phyloP scores from a whole-genome alignment of 352 stramenopile species.

The Phytophthora fragariae region DNA sequence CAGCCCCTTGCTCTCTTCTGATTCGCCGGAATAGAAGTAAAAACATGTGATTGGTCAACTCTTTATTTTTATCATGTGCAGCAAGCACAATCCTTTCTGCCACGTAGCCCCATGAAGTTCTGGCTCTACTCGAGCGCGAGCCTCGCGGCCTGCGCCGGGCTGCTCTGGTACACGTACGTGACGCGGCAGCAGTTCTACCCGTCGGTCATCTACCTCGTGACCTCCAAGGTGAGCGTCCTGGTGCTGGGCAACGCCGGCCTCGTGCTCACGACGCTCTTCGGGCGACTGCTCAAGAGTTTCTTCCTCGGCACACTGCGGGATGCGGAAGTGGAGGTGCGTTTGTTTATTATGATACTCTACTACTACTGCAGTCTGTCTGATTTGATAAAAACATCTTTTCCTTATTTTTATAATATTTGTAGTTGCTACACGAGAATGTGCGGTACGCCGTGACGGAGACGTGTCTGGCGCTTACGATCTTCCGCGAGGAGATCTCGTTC shows the following conservation, averaged over 20 bases:
- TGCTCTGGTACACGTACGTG: conserved; percentile 94
- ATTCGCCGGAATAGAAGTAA: conserved; percentile 7
- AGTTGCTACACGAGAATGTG: conserved; percentile 96
- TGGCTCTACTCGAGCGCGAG: conserved; percentile 91
- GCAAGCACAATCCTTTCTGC: conserved; percentile 23
- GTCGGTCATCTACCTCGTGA: conserved; percentile 96
- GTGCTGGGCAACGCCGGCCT: conserved; percentile 96
- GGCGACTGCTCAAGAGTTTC: conserved; percentile 83
- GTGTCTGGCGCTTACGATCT: conserved; percentile 99
- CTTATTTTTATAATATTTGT: conserved; percentile 9
- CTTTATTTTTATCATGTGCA: background rate
- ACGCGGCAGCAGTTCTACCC: conserved; percentile 98
- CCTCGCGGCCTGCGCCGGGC: conserved; percentile 77
- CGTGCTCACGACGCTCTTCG: conserved; percentile 87
- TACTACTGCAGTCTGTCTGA: too few relatives aligned
- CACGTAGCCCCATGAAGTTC: conserved; percentile 72
- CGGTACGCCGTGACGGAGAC: conserved; percentile 99
- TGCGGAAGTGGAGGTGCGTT: conserved; percentile 80
- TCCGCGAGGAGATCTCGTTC: conserved; percentile 97
- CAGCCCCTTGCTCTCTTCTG: background rate
- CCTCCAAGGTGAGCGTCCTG: conserved; percentile 96
- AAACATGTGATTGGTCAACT: conserved; percentile 27
- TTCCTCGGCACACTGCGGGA: conserved; percentile 88
- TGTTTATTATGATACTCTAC: background rate
- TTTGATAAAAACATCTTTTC: too few relatives aligned